phyloP scores from a whole-genome alignment of 768 basidiomycete species.

The Agaricus blazei region DNA sequence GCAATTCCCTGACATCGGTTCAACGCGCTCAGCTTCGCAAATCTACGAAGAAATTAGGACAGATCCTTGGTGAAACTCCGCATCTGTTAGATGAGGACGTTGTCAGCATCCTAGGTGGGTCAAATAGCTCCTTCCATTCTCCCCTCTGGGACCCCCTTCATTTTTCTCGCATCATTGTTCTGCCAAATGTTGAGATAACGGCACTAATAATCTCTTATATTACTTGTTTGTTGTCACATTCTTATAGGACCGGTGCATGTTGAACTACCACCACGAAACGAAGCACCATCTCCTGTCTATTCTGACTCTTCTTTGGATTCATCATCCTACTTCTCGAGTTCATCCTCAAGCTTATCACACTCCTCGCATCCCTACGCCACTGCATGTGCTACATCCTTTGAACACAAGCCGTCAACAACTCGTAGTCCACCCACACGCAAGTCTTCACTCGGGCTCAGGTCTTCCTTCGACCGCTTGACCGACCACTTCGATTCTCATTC shows the following conservation, averaged over 20 bases:
- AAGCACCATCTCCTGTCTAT: constrained; percentile 9
- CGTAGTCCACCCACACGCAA: not conserved
- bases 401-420: not conserved
- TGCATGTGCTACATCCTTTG: constrained; percentile 2
- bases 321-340: constrained; percentile 15
- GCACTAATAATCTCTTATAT: not conserved
- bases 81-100: constrained; percentile 39
- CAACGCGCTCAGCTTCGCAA: constrained; percentile 55
- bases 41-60: constrained; percentile 53
- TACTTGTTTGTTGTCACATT: constrained; percentile 2
- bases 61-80: constrained; percentile 56
- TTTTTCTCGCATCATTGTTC: not conserved
- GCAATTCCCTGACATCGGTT: constrained; percentile 43
- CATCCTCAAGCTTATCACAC: constrained; percentile 16
- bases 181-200: not conserved
- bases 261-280: constrained; percentile 12
- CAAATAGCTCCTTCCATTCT: not conserved
- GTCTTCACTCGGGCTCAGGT: not conserved
- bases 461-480: not conserved
- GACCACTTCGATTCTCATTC: not conserved
- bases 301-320: constrained; percentile 23
- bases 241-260: constrained; percentile 18
- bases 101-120: constrained; percentile 17
- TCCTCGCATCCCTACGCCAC: constrained; percentile 6
- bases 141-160: not conserved